Conservation (phyloP, 1,284 basidiomycete species). For the Ganoderma multipileum region DNA sequence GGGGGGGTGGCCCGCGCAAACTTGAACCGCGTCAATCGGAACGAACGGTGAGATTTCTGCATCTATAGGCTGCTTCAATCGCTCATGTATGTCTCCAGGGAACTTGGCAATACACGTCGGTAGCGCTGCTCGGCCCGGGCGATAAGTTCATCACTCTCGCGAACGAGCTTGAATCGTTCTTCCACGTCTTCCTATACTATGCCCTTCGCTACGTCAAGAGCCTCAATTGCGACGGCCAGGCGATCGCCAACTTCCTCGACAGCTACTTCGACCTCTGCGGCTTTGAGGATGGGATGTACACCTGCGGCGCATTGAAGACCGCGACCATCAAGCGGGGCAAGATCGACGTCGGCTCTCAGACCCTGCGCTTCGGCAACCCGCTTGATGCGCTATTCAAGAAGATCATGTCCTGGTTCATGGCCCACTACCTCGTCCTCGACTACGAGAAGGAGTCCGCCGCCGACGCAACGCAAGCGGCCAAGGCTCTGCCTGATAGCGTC, state of each 20-base stretch:
- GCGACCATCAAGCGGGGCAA: neutral
- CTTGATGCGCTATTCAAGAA: constrained; percentile 2
- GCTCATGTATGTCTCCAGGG: constrained; percentile 10
- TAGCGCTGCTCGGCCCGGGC: constrained; percentile 4
- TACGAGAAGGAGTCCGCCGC: neutral
- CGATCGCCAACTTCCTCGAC: constrained; percentile 9
- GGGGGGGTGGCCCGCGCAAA: neutral
- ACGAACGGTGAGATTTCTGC: constrained; percentile 4
- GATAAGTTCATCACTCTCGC: constrained; percentile 6
- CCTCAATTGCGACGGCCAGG: constrained; percentile 3
- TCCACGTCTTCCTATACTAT: constrained; percentile 22
- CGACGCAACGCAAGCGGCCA: neutral
- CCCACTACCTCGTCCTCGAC: constrained; percentile 4
- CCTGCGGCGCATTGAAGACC: neutral
- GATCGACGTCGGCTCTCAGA: neutral
- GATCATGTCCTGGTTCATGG: constrained; percentile 14
- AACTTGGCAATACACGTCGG: constrained; percentile 24
- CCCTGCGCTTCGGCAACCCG: constrained; percentile 1
- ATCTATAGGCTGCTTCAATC: neutral
- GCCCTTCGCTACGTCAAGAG: constrained; percentile 17
- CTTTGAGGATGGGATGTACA: neutral
- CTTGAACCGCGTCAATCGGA: constrained; percentile 16
- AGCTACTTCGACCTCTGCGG: constrained; percentile 17
- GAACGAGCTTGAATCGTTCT: constrained; percentile 26
- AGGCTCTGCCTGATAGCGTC: neutral